Base-by-base conservation (phyloP, 805 yeast species). In the Teunomyces aglyptinius region DNA sequence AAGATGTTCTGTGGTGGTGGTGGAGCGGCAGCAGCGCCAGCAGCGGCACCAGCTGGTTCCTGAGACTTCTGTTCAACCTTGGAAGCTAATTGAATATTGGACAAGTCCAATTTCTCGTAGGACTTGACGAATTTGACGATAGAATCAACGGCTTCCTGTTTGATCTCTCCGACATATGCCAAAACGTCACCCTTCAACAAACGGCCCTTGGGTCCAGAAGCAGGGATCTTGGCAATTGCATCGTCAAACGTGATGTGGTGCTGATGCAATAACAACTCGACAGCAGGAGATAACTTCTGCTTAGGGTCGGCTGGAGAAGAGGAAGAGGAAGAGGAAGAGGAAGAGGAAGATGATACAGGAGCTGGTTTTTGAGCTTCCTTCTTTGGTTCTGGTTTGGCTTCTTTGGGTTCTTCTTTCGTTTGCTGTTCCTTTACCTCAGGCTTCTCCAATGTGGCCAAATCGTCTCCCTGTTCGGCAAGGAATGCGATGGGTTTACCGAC, bases 401-500 rank as follows among this genome's bases (percentile, higher is more conserved):
- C 50, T 34, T 51, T 32, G 22, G 55, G 58, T 42, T 44, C 59
- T 51, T 38, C 62, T 45, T 18, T 60, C 52, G 58, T 53, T 5
- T 53, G 46, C 2, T 64, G 52, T 8, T 56, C 58, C 33, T 65
- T 70, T 43, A 75, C 59, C 20, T 65, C 63, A 12, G 96, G 95
- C 49, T 75, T 63, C 53, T 80, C 82, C 52, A 90, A 70, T 12
- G 80, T 66, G 7, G 80, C 60, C 50, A 92, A 61, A 60, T 91
- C 96, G 61, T 94, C 99, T 29, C 82, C 95, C 1, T 81, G 83
- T 55, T 91, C 98, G 10, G 97, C 97, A 48, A 88, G 55, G 45
- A 81, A 82, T 0, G 97, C 99, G 68, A 92, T 92, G 24, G 96
- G 85, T 38, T 77, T 71, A n/a, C 97, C 97, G 7, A 92, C 98